Conservation (phyloP, 768 basidiomycete species). For the Rhodocollybia butyracea region DNA sequence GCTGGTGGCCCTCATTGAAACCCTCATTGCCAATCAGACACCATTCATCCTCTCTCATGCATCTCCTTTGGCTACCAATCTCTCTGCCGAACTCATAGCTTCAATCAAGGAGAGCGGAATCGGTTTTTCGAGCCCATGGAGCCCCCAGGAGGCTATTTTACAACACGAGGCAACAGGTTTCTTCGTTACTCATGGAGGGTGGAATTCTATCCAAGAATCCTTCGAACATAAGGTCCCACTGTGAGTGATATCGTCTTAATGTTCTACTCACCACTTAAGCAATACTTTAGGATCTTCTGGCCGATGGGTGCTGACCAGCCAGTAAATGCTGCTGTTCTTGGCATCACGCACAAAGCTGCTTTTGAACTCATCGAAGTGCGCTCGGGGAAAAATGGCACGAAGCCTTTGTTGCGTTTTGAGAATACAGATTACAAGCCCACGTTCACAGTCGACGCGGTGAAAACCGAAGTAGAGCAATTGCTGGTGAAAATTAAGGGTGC, state of each 20-base stretch:
- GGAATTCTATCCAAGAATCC: slow-evolving; percentile 6
- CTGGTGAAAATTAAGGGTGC: not conserved
- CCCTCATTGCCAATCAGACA: not conserved
- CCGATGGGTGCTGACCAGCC: slow-evolving; percentile 6
- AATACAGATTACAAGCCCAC: not conserved
- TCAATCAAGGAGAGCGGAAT: not conserved
- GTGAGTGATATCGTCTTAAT: not conserved
- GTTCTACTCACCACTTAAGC: not conserved
- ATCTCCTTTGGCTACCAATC: not conserved
- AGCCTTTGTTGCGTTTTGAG: not conserved
- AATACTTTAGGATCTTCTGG: slow-evolving; percentile 5
- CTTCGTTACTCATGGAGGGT: slow-evolving; percentile 6
- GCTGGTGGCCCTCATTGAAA: not conserved
- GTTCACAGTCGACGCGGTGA: slow-evolving; percentile 3
- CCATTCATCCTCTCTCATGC: slow-evolving; percentile 3
- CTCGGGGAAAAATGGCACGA: not conserved
- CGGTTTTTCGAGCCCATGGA: not conserved
- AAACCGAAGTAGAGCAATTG: not conserved
- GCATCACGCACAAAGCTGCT: not conserved
- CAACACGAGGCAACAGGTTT: slow-evolving; percentile 1
- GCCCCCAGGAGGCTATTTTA: slow-evolving; percentile 4
- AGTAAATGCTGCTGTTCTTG: not conserved
- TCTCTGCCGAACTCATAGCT: not conserved
- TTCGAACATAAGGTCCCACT: not conserved
- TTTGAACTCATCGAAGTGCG: slow-evolving; percentile 8